phyloP scores from a whole-genome alignment of 768 basidiomycete species.

The Lanmaoa rubissima region DNA sequence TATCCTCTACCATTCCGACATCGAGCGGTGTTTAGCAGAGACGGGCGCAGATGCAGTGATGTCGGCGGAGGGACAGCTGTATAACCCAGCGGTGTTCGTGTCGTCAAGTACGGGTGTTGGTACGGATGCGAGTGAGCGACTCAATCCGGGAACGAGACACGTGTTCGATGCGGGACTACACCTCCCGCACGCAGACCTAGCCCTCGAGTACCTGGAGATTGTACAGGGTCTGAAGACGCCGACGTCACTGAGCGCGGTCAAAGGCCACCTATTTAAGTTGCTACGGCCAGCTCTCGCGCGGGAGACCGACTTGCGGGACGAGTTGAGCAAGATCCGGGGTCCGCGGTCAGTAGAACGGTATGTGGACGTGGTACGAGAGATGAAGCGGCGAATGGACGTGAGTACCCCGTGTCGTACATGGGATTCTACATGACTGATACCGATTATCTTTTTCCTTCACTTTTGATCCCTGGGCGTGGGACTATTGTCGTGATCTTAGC shows the following conservation, averaged over 20 bases:
- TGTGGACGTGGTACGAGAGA: constrained; percentile 53
- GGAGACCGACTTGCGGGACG: constrained; percentile 71
- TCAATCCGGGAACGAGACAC: neutral
- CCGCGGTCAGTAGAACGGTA: constrained; percentile 36
- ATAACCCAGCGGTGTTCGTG: constrained; percentile 83
- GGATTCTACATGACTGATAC: neutral
- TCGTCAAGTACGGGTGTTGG: constrained; percentile 15
- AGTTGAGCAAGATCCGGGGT: constrained; percentile 52
- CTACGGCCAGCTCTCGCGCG: constrained; percentile 70
- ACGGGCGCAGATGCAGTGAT: constrained; percentile 93
- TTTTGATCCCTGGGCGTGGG: neutral
- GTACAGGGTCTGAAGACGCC: constrained; percentile 60
- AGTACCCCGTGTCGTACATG: constrained; percentile 20
- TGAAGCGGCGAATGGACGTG: constrained; percentile 59
- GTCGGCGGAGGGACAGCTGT: constrained; percentile 93
- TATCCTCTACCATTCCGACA: constrained; percentile 83
- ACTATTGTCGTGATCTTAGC: constrained; percentile 27
- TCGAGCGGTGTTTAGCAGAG: constrained; percentile 69
- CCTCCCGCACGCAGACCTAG: constrained; percentile 61
- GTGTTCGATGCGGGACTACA: constrained; percentile 44
- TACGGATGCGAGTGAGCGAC: neutral
- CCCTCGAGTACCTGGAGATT: constrained; percentile 84
- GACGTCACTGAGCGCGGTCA: constrained; percentile 74
- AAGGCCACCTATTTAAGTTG: constrained; percentile 92
- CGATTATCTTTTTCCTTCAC: neutral